These are phyloP conservation scores for Boletellus deceptivus DNA, from an alignment of 1,284 basidiomycete genomes.

Conservation along the genomic window DNA sequence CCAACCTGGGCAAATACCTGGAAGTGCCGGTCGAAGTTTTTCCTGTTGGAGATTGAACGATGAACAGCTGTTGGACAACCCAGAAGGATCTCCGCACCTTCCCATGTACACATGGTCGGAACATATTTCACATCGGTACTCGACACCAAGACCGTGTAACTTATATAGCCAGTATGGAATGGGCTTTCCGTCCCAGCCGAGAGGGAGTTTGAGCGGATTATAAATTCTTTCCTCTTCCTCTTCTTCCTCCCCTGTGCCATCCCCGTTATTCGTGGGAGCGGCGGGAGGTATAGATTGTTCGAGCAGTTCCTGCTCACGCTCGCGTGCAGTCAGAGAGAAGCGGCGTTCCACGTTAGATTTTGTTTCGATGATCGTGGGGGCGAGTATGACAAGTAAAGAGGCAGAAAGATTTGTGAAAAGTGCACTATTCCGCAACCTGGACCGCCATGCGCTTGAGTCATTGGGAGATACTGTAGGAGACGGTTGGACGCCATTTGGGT, in stretches of 20 bases:
- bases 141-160: constrained; percentile 94
- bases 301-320: constrained; percentile 90
- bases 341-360: constrained; percentile 95
- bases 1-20: constrained; percentile 45
- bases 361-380: constrained; percentile 79
- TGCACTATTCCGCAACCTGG: constrained; percentile 69
- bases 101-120: constrained; percentile 96
- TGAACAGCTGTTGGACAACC: constrained; percentile 10
- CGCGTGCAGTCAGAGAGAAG: constrained; percentile 93
- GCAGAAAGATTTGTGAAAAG: constrained; percentile 71
- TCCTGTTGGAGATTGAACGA: constrained; percentile 45
- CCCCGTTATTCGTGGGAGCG: constrained; percentile 48
- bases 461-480: constrained; percentile 26
- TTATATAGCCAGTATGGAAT: constrained; percentile 99
- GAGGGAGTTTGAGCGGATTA: constrained; percentile 95
- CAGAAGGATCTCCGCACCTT: constrained; percentile 48
- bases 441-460: constrained; percentile 43
- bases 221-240: constrained; percentile 95
- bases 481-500: constrained; percentile 58
- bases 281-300: constrained; percentile 77
- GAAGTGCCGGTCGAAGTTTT: constrained; percentile 95
- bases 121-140: constrained; percentile 98
- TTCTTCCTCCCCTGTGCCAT: constrained; percentile 70
- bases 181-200: constrained; percentile 98
- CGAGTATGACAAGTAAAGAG: constrained; percentile 63